These are phyloP conservation scores for Cordyceps tenuipes DNA, from an alignment of 2,329 filamentous ascomycete genomes.

Conservation along the genomic window DNA sequence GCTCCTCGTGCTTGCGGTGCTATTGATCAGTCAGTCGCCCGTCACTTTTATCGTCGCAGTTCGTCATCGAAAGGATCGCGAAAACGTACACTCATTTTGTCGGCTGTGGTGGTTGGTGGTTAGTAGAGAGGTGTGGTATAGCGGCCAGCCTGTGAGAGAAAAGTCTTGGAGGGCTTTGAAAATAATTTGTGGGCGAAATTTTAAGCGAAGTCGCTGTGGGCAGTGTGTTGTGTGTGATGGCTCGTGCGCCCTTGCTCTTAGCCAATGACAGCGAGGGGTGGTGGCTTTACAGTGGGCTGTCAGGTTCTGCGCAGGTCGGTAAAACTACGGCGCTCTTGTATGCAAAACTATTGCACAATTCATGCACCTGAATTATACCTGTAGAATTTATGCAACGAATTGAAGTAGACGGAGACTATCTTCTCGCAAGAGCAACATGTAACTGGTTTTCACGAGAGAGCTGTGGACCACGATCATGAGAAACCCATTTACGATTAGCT, in stretches of 20 bases:
- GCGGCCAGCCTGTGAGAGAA: conserved; percentile 11
- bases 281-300: background rate
- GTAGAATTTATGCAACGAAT: background rate
- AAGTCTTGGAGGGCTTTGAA: conserved; percentile 15
- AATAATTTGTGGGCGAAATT: conserved; percentile 31
- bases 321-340: background rate
- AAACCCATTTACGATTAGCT: too few relatives aligned
- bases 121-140: conserved; percentile 20
- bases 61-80: background rate
- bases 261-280: background rate
- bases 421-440: too few relatives aligned
- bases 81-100: conserved; percentile 35
- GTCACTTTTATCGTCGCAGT: background rate
- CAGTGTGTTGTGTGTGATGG: conserved; percentile 2
- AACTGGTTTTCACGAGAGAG: too few relatives aligned
- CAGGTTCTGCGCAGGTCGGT: background rate
- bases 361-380: background rate
- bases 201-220: conserved; percentile 25
- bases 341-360: background rate
- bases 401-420: too few relatives aligned
- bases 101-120: conserved; percentile 30
- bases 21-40: conserved; percentile 16
- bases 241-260: background rate
- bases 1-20: conserved; percentile 66
- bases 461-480: too few relatives aligned